These are phyloP conservation scores for Rhizopus sp. DNA, from an alignment of 371 early-diverging fungal genomes.

Conservation along the genomic window DNA sequence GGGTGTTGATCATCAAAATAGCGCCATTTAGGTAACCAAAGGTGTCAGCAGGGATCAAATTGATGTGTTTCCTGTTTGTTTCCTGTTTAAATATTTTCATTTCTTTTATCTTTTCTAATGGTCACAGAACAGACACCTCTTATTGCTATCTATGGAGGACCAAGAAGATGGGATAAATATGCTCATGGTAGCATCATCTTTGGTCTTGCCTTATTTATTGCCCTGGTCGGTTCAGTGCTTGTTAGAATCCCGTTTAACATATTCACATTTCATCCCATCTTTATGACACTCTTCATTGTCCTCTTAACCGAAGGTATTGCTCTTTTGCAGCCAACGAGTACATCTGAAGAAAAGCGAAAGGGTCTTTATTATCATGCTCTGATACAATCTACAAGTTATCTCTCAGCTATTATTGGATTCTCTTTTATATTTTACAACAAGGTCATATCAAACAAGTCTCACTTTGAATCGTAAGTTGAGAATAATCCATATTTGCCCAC, in stretches of 20 bases:
- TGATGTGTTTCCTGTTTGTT: no score
- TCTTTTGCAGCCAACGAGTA: constrained; percentile 33
- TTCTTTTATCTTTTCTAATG: neutral
- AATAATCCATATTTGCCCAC: neutral
- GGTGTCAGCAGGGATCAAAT: no score
- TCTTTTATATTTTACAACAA: constrained; percentile 35
- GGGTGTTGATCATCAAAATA: no score
- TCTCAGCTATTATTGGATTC: constrained; percentile 26
- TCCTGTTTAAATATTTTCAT: no score
- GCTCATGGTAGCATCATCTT: constrained; percentile 10
- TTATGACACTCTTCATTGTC: constrained; percentile 29
- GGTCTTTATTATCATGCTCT: constrained; percentile 30
- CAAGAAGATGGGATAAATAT: neutral
- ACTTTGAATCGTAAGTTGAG: constrained; percentile 32
- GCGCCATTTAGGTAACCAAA: no score
- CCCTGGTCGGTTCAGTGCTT: constrained; percentile 27
- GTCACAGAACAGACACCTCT: neutral
- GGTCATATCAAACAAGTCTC: constrained; percentile 18
- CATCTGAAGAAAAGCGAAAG: constrained; percentile 27
- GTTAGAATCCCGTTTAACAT: constrained; percentile 24
- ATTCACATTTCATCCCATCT: constrained; percentile 37
- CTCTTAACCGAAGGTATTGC: constrained; percentile 32
- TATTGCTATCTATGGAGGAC: neutral
- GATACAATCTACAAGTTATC: constrained; percentile 24
- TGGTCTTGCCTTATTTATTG: constrained; percentile 28